phyloP scores from a whole-genome alignment of 371 early-diverging fungal species.

The Saksenaea vasiformis region DNA sequence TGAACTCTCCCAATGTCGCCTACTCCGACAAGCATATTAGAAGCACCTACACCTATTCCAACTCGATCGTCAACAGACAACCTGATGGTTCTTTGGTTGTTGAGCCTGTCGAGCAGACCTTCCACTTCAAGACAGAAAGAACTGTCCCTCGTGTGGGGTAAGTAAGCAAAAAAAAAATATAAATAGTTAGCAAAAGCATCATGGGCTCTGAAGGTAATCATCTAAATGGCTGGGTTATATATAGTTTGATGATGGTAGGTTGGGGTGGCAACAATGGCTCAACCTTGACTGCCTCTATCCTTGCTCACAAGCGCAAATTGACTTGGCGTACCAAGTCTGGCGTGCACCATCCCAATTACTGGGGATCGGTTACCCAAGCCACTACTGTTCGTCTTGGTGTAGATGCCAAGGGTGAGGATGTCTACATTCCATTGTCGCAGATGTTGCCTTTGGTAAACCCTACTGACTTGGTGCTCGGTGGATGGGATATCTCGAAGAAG shows the following conservation, averaged over 20 bases:
- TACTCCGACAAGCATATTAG: slow-evolving; percentile 84
- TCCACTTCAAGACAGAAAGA: slow-evolving; percentile 87
- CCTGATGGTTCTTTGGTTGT: slow-evolving; percentile 70
- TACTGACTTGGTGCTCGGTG: slow-evolving; percentile 93
- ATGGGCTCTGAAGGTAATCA: too few species aligned
- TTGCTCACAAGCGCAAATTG: slow-evolving; percentile 86
- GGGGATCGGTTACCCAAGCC: slow-evolving; percentile 92
- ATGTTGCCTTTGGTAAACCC: slow-evolving; percentile 96
- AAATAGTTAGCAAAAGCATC: too few species aligned
- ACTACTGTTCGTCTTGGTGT: slow-evolving; percentile 94
- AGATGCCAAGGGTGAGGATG: slow-evolving; percentile 78
- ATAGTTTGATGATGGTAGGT: slow-evolving; percentile 97
- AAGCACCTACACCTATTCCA: slow-evolving; percentile 86
- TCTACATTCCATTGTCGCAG: slow-evolving; percentile 86
- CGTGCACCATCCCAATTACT: slow-evolving; percentile 91
- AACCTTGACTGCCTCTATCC: slow-evolving; percentile 93
- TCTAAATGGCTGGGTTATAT: slow-evolving; percentile 2
- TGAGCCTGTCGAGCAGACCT: slow-evolving; percentile 83
- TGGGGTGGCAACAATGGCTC: slow-evolving; percentile 99
- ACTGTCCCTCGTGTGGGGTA: slow-evolving; percentile 83
- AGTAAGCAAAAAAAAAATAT: too few species aligned
- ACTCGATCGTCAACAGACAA: slow-evolving; percentile 77
- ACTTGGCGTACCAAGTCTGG: slow-evolving; percentile 94
- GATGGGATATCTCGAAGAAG: slow-evolving; percentile 93
- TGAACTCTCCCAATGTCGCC: slow-evolving; percentile 83